Conservation (phyloP, 805 yeast species). For the Debaryomyces castellii region DNA sequence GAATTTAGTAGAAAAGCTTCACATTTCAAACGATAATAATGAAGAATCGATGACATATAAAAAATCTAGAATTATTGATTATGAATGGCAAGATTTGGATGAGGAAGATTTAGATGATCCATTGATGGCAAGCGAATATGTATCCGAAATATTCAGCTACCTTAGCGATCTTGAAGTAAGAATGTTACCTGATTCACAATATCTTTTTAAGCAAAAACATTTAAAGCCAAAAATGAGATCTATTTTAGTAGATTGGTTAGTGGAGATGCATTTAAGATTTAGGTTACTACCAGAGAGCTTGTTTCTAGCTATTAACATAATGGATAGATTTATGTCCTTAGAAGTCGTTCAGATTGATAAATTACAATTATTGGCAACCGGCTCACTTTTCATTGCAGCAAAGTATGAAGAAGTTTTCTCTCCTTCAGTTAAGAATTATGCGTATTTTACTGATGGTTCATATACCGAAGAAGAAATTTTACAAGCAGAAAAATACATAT, state of each 20-base stretch:
- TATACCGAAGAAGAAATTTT: conserved; percentile 78
- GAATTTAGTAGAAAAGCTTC: conserved; percentile 39
- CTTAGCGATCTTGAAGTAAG: conserved; percentile 68
- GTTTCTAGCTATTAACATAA: conserved; percentile 75
- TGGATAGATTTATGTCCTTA: conserved; percentile 82
- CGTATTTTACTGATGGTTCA: conserved; percentile 85
- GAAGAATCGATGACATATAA: conserved; percentile 24
- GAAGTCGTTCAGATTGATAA: conserved; percentile 75
- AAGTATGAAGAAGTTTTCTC: conserved; percentile 90
- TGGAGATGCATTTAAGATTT: conserved; percentile 83
- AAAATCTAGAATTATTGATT: conserved; percentile 40
- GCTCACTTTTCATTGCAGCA: conserved; percentile 85
- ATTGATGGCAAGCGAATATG: conserved; percentile 91
- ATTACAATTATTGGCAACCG: conserved; percentile 82
- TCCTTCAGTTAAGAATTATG: conserved; percentile 82
- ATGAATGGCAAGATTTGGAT: conserved; percentile 73
- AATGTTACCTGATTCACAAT: conserved; percentile 73
- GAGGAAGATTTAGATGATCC: conserved; percentile 69
- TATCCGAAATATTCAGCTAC: conserved; percentile 79
- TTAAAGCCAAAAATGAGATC: conserved; percentile 82
- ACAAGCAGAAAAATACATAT: conserved; percentile 77
- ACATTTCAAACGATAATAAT: conserved; percentile 10
- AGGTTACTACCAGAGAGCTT: conserved; percentile 83
- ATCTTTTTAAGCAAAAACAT: conserved; percentile 61
- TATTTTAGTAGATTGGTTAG: conserved; percentile 90